phyloP scores from a whole-genome alignment of 2,329 filamentous ascomycete genomes.

The Cryoendolithus antarcticus region DNA sequence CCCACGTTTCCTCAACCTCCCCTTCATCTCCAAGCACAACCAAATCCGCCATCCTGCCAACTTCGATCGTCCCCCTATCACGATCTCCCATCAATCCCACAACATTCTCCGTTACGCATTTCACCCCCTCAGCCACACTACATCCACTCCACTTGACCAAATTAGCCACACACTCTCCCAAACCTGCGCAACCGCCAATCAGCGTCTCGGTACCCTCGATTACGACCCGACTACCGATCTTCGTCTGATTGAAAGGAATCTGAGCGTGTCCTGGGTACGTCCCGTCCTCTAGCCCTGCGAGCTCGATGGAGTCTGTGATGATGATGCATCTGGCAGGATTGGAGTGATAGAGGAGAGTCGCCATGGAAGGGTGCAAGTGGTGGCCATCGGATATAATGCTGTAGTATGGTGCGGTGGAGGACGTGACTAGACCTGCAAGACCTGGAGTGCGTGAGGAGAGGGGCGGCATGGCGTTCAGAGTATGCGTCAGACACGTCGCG shows the following conservation, averaged over 20 bases:
- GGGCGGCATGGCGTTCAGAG: slow-evolving; percentile 43
- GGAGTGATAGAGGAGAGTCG: slow-evolving; percentile 36
- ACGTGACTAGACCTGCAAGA: slow-evolving; percentile 32
- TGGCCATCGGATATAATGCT: slow-evolving; percentile 42
- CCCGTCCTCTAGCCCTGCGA: slow-evolving; percentile 40
- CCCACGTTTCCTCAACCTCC: slow-evolving; percentile 37
- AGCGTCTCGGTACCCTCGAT: slow-evolving; percentile 42
- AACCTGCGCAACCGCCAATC: slow-evolving; percentile 39
- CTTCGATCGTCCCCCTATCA: slow-evolving; percentile 31
- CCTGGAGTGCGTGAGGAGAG: slow-evolving; percentile 40
- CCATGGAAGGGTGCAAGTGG: slow-evolving; percentile 40
- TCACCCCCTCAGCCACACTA: slow-evolving; percentile 35
- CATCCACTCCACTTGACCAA: slow-evolving; percentile 36
- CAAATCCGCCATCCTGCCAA: slow-evolving; percentile 37
- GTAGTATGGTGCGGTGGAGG: slow-evolving; percentile 32
- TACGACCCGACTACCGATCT: slow-evolving; percentile 36
- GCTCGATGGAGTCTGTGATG: slow-evolving; percentile 43
- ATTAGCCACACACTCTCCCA: slow-evolving; percentile 41
- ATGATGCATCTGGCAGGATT: slow-evolving; percentile 37
- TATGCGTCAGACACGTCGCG: slow-evolving; percentile 41
- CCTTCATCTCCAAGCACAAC: slow-evolving; percentile 35
- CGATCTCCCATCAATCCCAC: slow-evolving; percentile 37
- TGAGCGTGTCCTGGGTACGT: slow-evolving; percentile 38
- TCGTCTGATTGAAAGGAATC: slow-evolving; percentile 38
- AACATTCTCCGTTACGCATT: slow-evolving; percentile 39